Base-by-base conservation (phyloP, 805 yeast species). In the Yarrowia sp. region DNA sequence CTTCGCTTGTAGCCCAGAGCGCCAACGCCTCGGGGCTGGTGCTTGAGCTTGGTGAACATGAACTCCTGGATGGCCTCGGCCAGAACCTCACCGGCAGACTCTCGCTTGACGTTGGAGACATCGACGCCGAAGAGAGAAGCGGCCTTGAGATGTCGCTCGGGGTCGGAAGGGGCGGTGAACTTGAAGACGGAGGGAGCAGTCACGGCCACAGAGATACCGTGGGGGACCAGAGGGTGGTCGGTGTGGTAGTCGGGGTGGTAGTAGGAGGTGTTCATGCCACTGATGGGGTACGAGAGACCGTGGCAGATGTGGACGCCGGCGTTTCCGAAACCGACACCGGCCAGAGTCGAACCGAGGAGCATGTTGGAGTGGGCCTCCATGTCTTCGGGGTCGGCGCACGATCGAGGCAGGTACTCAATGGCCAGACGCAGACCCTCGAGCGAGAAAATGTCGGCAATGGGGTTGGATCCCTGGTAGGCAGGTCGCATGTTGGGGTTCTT, bases 251-350 rank as follows among this genome's bases (percentile, higher is more conserved):
- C 81, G 11, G 75, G 72, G 68, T 79, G 81, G 70, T 73, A 74
- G 72, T 79, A 79, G 8, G 74, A 73, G 58, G 73, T 75, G 72
- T 79, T 79, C 74, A 79, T 79, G 14, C 79, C 76, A 5, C 80
- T 76, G 36, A 79, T 72, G 19, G 82, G 81, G 67, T 79, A 79
- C 63, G 83, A 78, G 66, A 82, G 73, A 70, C 84, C 80, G 72
- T 78, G 79, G 76, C 83, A 77, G 69, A 82, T 72, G 75, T 82
- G 80, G 69, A 81, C 80, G 65, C 84, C 80, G 26, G 84, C 83
- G 65, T 81, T 81, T 52, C 82, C 83, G 72, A 81, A 81, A 32
- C 84, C 83, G 68, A 81, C 78, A 19, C 83, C 84, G 8, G 83
- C 84, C 40, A 81, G 75, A 32, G 82, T 81, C 35, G 83, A 82